Evolutionary conservation across 139 green algal genomes (phyloP).

Genomic region (Micractinium sp.): DNA sequence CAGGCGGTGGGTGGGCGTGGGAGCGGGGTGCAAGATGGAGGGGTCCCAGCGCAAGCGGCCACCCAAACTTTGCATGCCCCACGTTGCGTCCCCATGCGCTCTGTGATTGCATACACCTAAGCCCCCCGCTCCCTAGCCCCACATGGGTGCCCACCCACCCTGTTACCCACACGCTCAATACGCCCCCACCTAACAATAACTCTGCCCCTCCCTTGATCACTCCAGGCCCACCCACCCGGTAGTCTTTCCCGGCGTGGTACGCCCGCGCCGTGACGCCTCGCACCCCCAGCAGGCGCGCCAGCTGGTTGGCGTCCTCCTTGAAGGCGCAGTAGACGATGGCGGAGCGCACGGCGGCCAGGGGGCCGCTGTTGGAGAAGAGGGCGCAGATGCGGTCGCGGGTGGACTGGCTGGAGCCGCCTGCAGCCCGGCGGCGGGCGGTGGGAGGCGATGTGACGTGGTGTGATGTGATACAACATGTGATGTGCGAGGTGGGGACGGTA

Average conservation of each 20-base stretch:
- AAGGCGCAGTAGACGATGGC: slow-evolving; percentile 84
- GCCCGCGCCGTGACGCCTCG: slow-evolving; percentile 56
- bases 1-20: not conserved
- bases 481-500: too few species aligned
- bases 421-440: not conserved
- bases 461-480: too few species aligned
- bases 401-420: not conserved
- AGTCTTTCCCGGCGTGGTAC: slow-evolving; percentile 78
- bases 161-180: too few species aligned
- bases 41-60: too few species aligned
- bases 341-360: slow-evolving; percentile 43
- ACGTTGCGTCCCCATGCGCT: too few species aligned
- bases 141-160: not conserved
- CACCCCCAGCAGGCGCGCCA: slow-evolving; percentile 63
- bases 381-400: slow-evolving; percentile 26
- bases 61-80: too few species aligned
- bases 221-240: slow-evolving; percentile 8
- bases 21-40: too few species aligned
- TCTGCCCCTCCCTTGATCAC: too few species aligned
- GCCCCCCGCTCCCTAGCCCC: too few species aligned
- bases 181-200: too few species aligned
- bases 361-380: slow-evolving; percentile 52
- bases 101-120: too few species aligned
- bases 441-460: not conserved
- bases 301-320: slow-evolving; percentile 73